These are phyloP conservation scores for Nemophila menziesii DNA, from an alignment of 257 asterid species.

Conservation along the genomic window DNA sequence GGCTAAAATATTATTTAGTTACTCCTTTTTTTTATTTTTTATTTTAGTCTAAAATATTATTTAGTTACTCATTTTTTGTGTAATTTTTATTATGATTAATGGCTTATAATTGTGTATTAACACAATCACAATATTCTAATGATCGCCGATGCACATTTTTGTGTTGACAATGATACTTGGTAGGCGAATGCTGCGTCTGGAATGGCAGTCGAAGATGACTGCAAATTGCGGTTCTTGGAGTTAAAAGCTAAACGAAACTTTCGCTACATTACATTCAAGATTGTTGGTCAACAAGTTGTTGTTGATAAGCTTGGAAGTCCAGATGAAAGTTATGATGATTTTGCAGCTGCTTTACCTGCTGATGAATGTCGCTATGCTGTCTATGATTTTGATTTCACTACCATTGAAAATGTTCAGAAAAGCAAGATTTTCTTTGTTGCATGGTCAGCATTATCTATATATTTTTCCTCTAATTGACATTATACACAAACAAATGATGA, in stretches of 20 bases:
- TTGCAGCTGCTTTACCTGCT: conserved; percentile 15
- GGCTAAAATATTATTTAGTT: too few species aligned
- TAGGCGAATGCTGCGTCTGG: conserved; percentile 23
- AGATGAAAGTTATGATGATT: conserved; percentile 16
- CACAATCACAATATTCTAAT: too few species aligned
- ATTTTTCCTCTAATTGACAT: neutral
- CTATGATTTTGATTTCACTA: conserved; percentile 21
- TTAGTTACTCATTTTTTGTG: too few species aligned
- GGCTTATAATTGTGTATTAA: too few species aligned
- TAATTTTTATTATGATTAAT: too few species aligned
- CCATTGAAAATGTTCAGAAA: conserved; percentile 21
- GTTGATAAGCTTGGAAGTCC: conserved; percentile 20
- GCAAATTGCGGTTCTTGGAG: conserved; percentile 20
- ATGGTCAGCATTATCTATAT: conserved; percentile 7
- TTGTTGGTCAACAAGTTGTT: conserved; percentile 19
- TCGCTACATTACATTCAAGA: conserved; percentile 15
- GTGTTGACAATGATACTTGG: neutral
- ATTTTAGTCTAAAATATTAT: too few species aligned
- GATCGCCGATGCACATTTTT: neutral
- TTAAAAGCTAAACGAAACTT: conserved; percentile 20
- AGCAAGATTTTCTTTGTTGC: conserved; percentile 27
- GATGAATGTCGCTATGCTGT: conserved; percentile 25
- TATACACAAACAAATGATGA: neutral
- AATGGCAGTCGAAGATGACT: conserved; percentile 21
- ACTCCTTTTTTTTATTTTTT: too few species aligned